Percentiles rank a stretch among this genome's conserved stretches.
Conservation (phyloP, 257 asterid genomes). For the Solanum corneliomulleri region DNA sequence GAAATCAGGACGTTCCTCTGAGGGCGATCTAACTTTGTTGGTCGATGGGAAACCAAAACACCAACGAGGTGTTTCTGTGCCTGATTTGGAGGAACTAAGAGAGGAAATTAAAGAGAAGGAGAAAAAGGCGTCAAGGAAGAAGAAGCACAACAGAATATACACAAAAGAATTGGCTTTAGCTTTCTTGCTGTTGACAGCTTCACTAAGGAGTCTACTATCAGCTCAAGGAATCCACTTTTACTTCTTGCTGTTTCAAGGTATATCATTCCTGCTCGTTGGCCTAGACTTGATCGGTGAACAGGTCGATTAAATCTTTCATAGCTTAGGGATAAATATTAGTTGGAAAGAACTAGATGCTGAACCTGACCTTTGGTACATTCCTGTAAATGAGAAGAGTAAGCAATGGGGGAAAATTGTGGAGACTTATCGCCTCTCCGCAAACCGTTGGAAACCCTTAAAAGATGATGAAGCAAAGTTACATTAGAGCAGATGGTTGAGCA, state of each 20-base stretch:
- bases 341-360: not conserved
- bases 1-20: conserved; percentile 78
- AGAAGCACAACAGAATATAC: conserved; percentile 78
- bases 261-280: conserved; percentile 84
- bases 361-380: conserved; percentile 1
- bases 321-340: not conserved
- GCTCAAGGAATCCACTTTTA: conserved; percentile 94
- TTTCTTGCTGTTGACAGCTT: conserved; percentile 71
- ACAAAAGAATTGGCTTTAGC: conserved; percentile 76
- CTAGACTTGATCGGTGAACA: conserved; percentile 93
- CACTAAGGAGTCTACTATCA: conserved; percentile 72
- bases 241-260: conserved; percentile 87
- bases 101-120: conserved; percentile 36
- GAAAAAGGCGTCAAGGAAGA: conserved; percentile 27
- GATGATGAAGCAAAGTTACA: not conserved
- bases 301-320: conserved; percentile 16
- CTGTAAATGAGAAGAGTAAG: not conserved
- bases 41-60: conserved; percentile 33
- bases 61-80: conserved; percentile 56
- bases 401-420: not conserved
- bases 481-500: not conserved
- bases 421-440: not conserved
- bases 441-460: not conserved
- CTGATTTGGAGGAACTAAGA: conserved; percentile 52
- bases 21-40: conserved; percentile 52